Conservation (phyloP, 306 rosid genomes). For the Clitoria ternatea region DNA sequence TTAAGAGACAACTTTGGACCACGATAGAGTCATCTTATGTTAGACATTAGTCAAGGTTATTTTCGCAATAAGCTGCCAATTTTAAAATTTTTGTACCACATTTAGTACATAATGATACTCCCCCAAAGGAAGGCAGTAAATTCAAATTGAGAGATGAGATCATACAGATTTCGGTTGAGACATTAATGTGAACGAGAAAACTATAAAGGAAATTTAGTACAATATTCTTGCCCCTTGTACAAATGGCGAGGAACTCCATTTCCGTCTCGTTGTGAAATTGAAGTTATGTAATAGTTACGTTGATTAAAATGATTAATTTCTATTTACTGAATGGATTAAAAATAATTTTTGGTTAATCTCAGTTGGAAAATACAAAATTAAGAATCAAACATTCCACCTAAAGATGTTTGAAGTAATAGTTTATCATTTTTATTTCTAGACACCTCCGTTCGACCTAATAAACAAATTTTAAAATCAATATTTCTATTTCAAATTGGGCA, state of each 20-base stretch:
- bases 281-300: too few relatives aligned
- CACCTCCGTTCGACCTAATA: neutral
- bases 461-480: neutral
- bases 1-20: constrained; percentile 28
- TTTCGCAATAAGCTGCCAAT: neutral
- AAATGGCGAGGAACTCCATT: neutral
- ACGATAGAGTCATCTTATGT: neutral
- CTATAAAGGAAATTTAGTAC: neutral
- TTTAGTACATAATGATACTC: neutral
- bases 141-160: too few relatives aligned
- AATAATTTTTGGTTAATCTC: too few relatives aligned
- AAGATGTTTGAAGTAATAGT: neutral
- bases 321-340: too few relatives aligned
- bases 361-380: too few relatives aligned
- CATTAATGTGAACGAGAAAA: neutral
- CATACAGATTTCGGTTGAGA: neutral
- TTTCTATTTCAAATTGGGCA: neutral
- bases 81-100: neutral
- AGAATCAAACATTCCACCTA: too few relatives aligned
- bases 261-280: too few relatives aligned
- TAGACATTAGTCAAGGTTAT: neutral
- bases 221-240: constrained; percentile 3
- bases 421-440: too few relatives aligned
- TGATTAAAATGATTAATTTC: too few relatives aligned
- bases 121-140: neutral